Percentiles rank a stretch among this genome's conserved stretches.
phyloP scores from a whole-genome alignment of 1,284 basidiomycete genomes.

The Microbotryum scabiosae region DNA sequence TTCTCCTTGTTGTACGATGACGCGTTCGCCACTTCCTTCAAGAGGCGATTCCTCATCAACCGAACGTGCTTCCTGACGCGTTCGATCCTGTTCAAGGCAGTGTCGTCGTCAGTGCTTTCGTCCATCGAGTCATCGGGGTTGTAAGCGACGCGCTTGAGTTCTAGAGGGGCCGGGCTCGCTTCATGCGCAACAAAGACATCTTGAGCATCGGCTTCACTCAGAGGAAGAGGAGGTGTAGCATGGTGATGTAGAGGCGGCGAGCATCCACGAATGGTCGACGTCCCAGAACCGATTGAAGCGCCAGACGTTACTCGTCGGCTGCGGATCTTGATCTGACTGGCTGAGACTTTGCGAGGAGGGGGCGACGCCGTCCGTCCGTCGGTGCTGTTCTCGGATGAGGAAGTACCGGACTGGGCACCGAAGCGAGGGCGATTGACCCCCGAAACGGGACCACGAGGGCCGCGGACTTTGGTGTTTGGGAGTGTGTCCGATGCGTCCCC shows the following conservation, averaged over 20 bases:
- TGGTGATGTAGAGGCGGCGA: background rate
- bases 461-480: background rate
- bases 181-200: constrained; percentile 1
- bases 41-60: constrained; percentile 6
- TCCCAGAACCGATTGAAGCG: constrained; percentile 10
- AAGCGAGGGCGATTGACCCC: background rate
- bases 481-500: background rate
- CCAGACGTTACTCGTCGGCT: constrained; percentile 11
- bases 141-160: constrained; percentile 2
- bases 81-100: constrained; percentile 1
- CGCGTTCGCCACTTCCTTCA: constrained; percentile 8
- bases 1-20: constrained; percentile 26
- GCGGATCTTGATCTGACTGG: constrained; percentile 3
- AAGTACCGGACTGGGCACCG: background rate
- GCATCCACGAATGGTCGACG: constrained; percentile 2
- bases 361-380: constrained; percentile 6
- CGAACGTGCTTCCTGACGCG: constrained; percentile 12
- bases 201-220: background rate
- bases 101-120: background rate
- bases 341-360: background rate
- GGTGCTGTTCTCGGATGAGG: background rate
- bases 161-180: background rate
- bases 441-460: constrained; percentile 8
- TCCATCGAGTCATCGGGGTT: background rate
- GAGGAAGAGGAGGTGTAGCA: constrained; percentile 1